Evolutionary conservation across 2,329 filamentous ascomycete species (phyloP), one percentile per base, ranked within the genome.

Genomic region (Sporothrix curviconia): DNA sequence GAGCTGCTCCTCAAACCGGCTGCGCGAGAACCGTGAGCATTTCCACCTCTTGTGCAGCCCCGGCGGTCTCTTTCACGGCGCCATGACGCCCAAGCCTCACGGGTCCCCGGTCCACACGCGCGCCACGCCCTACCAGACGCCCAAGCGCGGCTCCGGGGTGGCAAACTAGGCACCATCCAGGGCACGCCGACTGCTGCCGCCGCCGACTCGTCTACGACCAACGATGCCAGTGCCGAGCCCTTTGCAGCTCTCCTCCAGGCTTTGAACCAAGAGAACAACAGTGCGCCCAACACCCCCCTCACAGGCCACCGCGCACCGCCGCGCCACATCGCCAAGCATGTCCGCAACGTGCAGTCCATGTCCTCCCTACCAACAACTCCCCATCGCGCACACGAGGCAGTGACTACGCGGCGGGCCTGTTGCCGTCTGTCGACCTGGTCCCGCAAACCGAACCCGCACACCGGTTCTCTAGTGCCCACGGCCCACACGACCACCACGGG

Each of bases 1-100:
- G 78, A 84, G 39, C 80, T 89, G 69, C 78, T 96, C 52, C 82
- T 92, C 59, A 89, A n/a, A 85, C 61, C 86, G 92, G 19, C 95
- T 97, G 62, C 84, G 88, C 42, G 90, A 95, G 69, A 96, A 96
- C 67, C 80, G 92, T 61, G 89, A 95, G 67, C 91, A 95, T 67
- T 85, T 95, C 65, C 88, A 89, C 59, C 80, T 81, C 67, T 81
- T 95, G 50, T 86, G 88, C 66, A 87, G 89, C 64, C 88, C 89
- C 1, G 86, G 87, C 14, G 84, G 83, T 52, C 81, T 83, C 34
- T 84, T 84, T 57, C 81, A 87, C 60, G 75, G 81, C 58, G 78
- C 83, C 58, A 72, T 85, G 59, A 84, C 82, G 2, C 84, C 85
- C 62, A 70, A 80, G 66, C 64, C 68, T 30, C 65, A 68, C 14